Conservation (phyloP, 352 stramenopile genomes). For the Phytophthora chlamydospora region DNA sequence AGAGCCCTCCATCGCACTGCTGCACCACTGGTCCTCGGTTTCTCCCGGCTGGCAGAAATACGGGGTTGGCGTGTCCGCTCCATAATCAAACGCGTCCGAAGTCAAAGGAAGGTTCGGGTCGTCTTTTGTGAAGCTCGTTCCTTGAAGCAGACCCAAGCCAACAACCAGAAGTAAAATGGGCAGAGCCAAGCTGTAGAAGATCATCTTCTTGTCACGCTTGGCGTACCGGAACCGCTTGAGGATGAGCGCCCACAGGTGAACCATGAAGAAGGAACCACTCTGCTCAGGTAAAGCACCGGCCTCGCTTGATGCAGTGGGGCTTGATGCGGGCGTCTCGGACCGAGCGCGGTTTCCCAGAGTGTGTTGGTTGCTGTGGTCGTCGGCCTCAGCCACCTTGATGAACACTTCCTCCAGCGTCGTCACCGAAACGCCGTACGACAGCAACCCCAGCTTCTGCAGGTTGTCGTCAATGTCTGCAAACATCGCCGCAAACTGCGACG, state of each 20-base stretch:
- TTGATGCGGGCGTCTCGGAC: slow-evolving; percentile 6
- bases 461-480: slow-evolving; percentile 66
- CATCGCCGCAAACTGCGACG: slow-evolving; percentile 57
- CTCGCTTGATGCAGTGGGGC: slow-evolving; percentile 18
- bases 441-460: slow-evolving; percentile 40
- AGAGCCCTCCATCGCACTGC: slow-evolving; percentile 33
- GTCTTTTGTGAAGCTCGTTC: slow-evolving; percentile 37
- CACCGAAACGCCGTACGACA: slow-evolving; percentile 84
- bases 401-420: slow-evolving; percentile 87
- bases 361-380: slow-evolving; percentile 47
- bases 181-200: slow-evolving; percentile 61
- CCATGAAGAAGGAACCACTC: slow-evolving; percentile 33
- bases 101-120: slow-evolving; percentile 51
- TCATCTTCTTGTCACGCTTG: slow-evolving; percentile 65
- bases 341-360: slow-evolving; percentile 40
- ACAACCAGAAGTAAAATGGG: slow-evolving; percentile 62
- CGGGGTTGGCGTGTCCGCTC: slow-evolving; percentile 45
- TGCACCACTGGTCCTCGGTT: slow-evolving; percentile 45
- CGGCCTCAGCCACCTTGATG: slow-evolving; percentile 66
- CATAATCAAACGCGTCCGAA: slow-evolving; percentile 27
- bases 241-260: slow-evolving; percentile 54
- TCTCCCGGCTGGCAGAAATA: slow-evolving; percentile 47
- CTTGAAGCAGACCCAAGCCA: slow-evolving; percentile 57
- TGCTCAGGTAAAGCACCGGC: slow-evolving; percentile 5
- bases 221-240: slow-evolving; percentile 68